Conservation (phyloP, 768 basidiomycete species). For the Termitomyces eurrhizus region DNA sequence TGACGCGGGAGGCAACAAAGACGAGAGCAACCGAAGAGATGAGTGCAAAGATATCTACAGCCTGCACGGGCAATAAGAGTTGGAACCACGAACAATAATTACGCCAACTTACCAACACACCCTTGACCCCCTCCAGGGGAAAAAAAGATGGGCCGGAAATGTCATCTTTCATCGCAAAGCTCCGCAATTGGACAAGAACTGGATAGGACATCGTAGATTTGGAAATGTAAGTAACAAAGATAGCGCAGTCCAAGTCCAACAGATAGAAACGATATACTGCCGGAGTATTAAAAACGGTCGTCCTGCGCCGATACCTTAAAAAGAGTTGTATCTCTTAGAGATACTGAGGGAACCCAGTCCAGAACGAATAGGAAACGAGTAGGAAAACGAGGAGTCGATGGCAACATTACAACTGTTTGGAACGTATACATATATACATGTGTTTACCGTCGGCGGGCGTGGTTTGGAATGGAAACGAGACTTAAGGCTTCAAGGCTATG, state of each 20-base stretch:
- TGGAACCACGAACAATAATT: neutral
- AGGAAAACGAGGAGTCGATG: constrained; percentile 6
- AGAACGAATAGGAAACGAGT: constrained; percentile 17
- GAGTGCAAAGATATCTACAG: constrained; percentile 49
- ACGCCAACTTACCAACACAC: constrained; percentile 34
- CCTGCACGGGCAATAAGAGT: constrained; percentile 21
- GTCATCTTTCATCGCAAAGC: constrained; percentile 30
- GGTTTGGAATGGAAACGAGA: neutral
- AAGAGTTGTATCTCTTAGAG: constrained; percentile 18
- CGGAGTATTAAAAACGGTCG: constrained; percentile 23
- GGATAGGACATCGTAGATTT: constrained; percentile 13
- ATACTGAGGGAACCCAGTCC: constrained; percentile 21
- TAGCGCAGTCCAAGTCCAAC: constrained; percentile 7
- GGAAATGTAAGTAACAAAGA: neutral
- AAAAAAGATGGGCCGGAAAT: constrained; percentile 24
- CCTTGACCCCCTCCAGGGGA: constrained; percentile 29
- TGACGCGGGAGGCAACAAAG: constrained; percentile 43
- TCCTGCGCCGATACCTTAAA: constrained; percentile 34
- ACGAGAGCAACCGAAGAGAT: constrained; percentile 51
- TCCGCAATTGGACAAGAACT: constrained; percentile 26
- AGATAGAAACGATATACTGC: neutral
- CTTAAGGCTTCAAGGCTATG: neutral
- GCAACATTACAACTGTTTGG: constrained; percentile 4
- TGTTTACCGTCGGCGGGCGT: constrained; percentile 6
- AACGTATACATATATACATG: too few relatives aligned